Percentiles rank a stretch among this genome's conserved stretches.
phyloP scores from a whole-genome alignment of 2,329 filamentous ascomycete species.

The Ophiostoma australiae region DNA sequence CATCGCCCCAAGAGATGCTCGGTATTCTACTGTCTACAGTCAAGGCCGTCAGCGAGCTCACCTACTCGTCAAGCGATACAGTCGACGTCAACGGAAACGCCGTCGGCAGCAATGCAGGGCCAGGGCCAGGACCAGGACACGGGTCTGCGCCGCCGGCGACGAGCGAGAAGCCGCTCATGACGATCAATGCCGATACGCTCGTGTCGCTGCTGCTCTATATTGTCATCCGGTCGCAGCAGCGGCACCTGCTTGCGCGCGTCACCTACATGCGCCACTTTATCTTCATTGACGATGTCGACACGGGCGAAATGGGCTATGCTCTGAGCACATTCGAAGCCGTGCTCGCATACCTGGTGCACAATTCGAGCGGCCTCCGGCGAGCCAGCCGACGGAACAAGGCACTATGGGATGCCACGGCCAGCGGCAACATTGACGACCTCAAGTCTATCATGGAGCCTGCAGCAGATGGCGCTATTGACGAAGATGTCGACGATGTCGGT shows the following conservation, averaged over 20 bases:
- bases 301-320: conserved; percentile 91
- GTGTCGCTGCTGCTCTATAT: conserved; percentile 89
- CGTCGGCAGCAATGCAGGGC: not conserved
- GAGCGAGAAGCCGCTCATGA: conserved; percentile 53
- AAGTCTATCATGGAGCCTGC: conserved; percentile 74
- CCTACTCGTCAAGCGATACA: conserved; percentile 24
- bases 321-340: conserved; percentile 95
- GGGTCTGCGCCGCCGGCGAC: not conserved
- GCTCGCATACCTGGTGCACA: conserved; percentile 75
- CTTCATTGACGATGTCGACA: conserved; percentile 96
- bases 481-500: conserved; percentile 33
- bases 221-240: conserved; percentile 83
- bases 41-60: conserved; percentile 71
- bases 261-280: conserved; percentile 97
- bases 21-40: conserved; percentile 72
- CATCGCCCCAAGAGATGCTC: conserved; percentile 85
- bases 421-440: conserved; percentile 70
- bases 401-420: conserved; percentile 79
- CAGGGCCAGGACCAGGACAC: not conserved
- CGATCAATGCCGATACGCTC: conserved; percentile 78
- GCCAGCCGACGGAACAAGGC: conserved; percentile 81
- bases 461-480: conserved; percentile 43
- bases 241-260: conserved; percentile 80
- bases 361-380: conserved; percentile 74
- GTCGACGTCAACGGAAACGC: not conserved